Conservation (phyloP, 2,329 filamentous ascomycete species). For the Chalaropsis thielavioides region DNA sequence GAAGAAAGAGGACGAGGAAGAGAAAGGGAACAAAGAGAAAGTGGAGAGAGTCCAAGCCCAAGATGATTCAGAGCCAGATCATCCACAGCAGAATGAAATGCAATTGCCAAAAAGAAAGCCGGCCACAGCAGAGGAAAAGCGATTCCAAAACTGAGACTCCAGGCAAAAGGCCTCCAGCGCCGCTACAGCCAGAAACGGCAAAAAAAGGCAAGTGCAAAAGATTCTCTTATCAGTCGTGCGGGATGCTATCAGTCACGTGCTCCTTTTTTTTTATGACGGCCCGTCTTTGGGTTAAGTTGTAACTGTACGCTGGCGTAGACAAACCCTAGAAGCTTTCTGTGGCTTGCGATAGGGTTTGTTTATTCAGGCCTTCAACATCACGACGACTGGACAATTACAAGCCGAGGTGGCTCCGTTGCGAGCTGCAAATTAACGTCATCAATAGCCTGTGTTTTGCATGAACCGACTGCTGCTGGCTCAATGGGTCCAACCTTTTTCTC, state of each 20-base stretch:
- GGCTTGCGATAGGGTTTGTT: no score
- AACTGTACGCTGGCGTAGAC: neutral
- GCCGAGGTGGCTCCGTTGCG: neutral
- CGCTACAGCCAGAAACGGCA: neutral
- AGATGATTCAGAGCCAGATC: slow-evolving; percentile 6
- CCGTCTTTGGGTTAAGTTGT: neutral
- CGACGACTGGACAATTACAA: neutral
- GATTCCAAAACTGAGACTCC: neutral
- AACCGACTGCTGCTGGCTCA: neutral
- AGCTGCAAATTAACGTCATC: neutral
- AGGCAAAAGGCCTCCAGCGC: neutral
- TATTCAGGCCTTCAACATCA: no score
- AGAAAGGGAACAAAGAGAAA: neutral
- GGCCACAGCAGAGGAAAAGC: neutral
- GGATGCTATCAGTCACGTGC: slow-evolving; percentile 17
- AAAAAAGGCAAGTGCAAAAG: slow-evolving; percentile 9
- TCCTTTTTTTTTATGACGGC: neutral
- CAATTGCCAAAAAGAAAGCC: neutral
- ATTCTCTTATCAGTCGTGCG: slow-evolving; percentile 16
- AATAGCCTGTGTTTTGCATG: neutral
- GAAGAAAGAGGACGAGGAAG: neutral
- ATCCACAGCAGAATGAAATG: slow-evolving; percentile 1
- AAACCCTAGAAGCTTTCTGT: neutral
- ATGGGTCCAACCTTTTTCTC: neutral
- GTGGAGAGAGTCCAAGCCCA: neutral